These are phyloP conservation scores for Melampsora americana DNA, from an alignment of 1,284 basidiomycete species.

Conservation along the genomic window DNA sequence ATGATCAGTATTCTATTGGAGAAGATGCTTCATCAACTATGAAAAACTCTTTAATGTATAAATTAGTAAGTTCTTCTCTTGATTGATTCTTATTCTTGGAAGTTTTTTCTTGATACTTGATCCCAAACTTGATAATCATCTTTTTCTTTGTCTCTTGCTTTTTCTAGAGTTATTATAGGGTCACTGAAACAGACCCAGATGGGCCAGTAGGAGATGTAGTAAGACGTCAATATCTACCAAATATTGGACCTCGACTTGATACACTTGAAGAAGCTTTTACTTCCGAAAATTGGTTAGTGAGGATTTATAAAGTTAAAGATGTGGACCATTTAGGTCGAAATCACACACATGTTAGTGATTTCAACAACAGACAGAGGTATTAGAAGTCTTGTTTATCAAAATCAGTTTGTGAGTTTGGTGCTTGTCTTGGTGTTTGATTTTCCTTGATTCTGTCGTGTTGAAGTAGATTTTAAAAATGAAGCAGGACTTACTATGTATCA, in stretches of 20 bases:
- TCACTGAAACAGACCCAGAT: constrained; percentile 79
- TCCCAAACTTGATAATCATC: too few relatives aligned
- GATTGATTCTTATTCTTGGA: too few relatives aligned
- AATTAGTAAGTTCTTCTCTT: constrained; percentile 71
- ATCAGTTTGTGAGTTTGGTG: too few relatives aligned
- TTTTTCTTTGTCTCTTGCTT: too few relatives aligned
- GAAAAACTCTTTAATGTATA: constrained; percentile 96
- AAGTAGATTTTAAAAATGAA: too few relatives aligned
- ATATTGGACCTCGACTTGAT: constrained; percentile 74
- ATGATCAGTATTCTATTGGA: constrained; percentile 91
- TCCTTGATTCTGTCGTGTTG: too few relatives aligned
- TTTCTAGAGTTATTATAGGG: constrained; percentile 59
- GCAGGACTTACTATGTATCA: too few relatives aligned
- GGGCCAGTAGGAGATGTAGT: constrained; percentile 73
- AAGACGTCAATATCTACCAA: constrained; percentile 72
- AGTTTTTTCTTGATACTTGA: too few relatives aligned
- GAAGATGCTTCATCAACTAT: constrained; percentile 81
- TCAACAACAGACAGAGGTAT: too few relatives aligned
- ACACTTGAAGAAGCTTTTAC: constrained; percentile 95
- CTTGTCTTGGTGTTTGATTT: too few relatives aligned
- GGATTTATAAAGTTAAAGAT: constrained; percentile 94
- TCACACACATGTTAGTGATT: constrained; percentile 63
- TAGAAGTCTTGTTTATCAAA: too few relatives aligned
- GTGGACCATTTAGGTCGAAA: constrained; percentile 87
- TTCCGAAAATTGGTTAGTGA: constrained; percentile 95